Conservation (phyloP, 1,284 basidiomycete genomes). For the Kwoniella shivajii region DNA sequence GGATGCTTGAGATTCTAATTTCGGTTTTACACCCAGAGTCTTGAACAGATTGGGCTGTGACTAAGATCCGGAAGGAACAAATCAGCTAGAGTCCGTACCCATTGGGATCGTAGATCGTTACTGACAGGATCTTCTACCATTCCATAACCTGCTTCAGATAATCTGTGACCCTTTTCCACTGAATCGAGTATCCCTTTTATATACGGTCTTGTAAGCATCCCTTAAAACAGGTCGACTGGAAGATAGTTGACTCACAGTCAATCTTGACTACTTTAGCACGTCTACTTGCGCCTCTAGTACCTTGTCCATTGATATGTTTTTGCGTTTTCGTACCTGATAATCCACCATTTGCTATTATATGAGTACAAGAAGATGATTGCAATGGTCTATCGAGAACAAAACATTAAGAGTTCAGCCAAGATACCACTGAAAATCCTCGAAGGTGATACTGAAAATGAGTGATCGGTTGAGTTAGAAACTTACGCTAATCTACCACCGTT, state of each 20-base stretch:
- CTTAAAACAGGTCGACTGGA: not conserved
- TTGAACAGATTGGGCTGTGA: conserved; percentile 42
- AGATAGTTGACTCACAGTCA: conserved; percentile 44
- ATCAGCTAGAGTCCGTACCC: not conserved
- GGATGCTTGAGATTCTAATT: conserved; percentile 17
- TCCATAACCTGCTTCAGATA: conserved; percentile 49
- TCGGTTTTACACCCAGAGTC: conserved; percentile 38
- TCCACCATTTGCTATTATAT: conserved; percentile 49
- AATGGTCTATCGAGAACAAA: conserved; percentile 29
- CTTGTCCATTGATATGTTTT: conserved; percentile 52
- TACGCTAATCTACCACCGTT: conserved; percentile 51
- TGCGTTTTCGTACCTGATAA: conserved; percentile 51
- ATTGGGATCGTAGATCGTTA: not conserved
- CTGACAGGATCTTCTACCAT: conserved; percentile 50
- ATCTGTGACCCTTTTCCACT: conserved; percentile 36
- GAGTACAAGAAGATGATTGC: conserved; percentile 44
- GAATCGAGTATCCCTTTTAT: conserved; percentile 49
- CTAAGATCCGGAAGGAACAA: conserved; percentile 18
- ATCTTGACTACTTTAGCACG: conserved; percentile 47
- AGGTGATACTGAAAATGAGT: not conserved
- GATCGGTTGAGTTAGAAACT: conserved; percentile 8
- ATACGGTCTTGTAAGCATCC: not conserved
- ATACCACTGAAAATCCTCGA: not conserved
- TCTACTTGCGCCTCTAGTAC: conserved; percentile 32
- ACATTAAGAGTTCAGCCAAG: not conserved